Percentiles rank a stretch among this genome's conserved stretches.
Evolutionary conservation across 2,329 filamentous ascomycete species (phyloP).

Genomic region (Herpotrichia juniperi): DNA sequence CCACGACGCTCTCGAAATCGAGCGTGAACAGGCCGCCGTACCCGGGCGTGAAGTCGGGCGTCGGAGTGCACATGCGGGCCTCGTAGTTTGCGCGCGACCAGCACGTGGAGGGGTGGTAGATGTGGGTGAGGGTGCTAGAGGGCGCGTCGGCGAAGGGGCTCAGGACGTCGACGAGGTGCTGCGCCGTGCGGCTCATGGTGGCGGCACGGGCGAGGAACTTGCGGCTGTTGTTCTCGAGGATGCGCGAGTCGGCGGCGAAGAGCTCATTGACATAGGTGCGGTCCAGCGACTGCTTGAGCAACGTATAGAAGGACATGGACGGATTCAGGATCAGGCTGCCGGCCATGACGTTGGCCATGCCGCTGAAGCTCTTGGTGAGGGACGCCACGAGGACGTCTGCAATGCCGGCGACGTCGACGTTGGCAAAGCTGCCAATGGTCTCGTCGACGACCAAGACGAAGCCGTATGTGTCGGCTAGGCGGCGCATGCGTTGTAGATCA

Average conservation of each 20-base stretch:
- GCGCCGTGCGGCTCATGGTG: neutral
- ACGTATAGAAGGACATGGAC: neutral
- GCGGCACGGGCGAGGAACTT: neutral
- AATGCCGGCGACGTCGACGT: conserved; percentile 54
- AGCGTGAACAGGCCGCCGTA: neutral
- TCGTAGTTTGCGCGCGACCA: too few relatives aligned
- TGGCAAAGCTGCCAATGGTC: conserved; percentile 3
- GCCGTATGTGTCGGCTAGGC: conserved; percentile 24
- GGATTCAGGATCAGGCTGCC: conserved; percentile 31
- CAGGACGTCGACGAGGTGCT: neutral
- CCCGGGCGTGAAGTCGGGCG: too few relatives aligned
- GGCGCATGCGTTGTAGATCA: conserved; percentile 48
- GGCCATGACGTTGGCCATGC: conserved; percentile 62
- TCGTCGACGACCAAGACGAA: conserved; percentile 1
- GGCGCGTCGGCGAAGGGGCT: neutral
- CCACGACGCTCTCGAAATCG: neutral
- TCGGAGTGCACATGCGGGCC: neutral
- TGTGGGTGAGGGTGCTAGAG: neutral
- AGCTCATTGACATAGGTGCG: neutral
- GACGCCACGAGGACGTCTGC: neutral
- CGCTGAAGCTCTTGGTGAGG: conserved; percentile 53
- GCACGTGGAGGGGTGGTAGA: neutral
- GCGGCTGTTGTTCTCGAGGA: neutral
- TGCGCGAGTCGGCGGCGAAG: neutral
- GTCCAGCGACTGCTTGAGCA: neutral